Evolutionary conservation across 148 eudicot genomes (phyloP).

Genomic region (Camellia sinensis): DNA sequence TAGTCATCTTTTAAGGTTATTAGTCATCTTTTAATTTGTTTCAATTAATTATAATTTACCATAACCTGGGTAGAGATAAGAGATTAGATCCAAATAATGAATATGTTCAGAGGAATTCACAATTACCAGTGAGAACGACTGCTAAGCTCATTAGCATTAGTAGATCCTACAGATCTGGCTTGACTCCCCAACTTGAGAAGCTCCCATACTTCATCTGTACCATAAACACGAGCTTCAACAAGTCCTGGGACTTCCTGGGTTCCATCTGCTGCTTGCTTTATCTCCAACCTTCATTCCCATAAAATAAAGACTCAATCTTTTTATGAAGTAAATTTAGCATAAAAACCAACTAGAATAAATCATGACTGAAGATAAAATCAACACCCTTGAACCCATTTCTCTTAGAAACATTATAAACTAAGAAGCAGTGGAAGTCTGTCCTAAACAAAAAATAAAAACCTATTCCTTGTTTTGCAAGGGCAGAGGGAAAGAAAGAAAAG

Average conservation of each 20-base stretch:
- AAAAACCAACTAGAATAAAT: neutral
- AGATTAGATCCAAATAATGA: neutral
- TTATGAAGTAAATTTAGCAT: neutral
- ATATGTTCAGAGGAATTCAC: neutral
- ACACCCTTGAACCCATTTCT: neutral
- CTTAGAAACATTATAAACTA: no score
- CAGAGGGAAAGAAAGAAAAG: no score
- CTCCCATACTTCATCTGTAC: conserved; percentile 86
- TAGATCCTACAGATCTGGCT: conserved; percentile 89
- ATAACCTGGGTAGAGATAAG: neutral
- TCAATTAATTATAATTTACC: neutral
- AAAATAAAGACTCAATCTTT: neutral
- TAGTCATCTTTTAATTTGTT: neutral
- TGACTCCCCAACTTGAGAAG: conserved; percentile 72
- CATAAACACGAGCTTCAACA: conserved; percentile 63
- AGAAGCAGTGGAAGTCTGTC: no score
- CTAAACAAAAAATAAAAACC: no score
- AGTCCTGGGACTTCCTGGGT: conserved; percentile 97
- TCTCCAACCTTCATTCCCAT: conserved; percentile 61
- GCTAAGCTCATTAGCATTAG: conserved; percentile 89
- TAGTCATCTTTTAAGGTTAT: neutral
- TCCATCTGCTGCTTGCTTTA: conserved; percentile 87
- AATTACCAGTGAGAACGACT: conserved; percentile 97
- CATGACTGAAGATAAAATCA: neutral
- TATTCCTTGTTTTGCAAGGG: no score